These are phyloP conservation scores for Dictyostelium discoideum DNA, from an alignment of 78 protist genomes.

Conservation along the genomic window dicty_2.7 NC_007091.3:2707001-2707500, in stretches of 20 bases:
- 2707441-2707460: background rate
- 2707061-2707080: background rate
- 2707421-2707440: background rate
- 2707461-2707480: background rate
- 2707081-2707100: too few species aligned
- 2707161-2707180: slow-evolving; percentile 11
- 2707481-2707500: background rate
- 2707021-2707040: background rate
- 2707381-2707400: background rate
- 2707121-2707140: too few species aligned
- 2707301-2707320: background rate
- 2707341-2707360: background rate
- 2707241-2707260: background rate
- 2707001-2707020: background rate
- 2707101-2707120: background rate
- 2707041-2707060: background rate
- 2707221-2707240: background rate
- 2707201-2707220: slow-evolving; percentile 16
- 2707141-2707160: background rate
- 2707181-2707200: background rate
- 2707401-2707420: slow-evolving; percentile 2
- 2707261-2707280: background rate
- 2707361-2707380: slow-evolving; percentile 9
- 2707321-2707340: slow-evolving; percentile 21
- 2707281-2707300: slow-evolving; percentile 32